phyloP scores from a whole-genome alignment of 352 stramenopile species.

The Globisporangium splendens region DNA sequence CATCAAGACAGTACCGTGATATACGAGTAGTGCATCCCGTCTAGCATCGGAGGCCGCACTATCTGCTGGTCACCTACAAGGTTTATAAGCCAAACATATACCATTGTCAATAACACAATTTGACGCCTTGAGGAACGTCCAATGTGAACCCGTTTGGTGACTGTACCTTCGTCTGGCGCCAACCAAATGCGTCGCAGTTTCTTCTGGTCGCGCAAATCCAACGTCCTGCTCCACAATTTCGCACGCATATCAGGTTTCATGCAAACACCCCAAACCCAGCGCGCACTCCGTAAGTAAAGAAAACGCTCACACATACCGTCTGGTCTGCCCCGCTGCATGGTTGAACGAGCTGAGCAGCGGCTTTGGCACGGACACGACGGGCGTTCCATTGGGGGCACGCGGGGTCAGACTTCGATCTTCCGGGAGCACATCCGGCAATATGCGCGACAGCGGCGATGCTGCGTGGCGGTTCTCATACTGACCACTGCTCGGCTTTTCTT shows the following conservation, averaged over 20 bases:
- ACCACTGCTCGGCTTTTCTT: neutral
- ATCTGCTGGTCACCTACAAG: constrained; percentile 50
- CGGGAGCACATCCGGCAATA: constrained; percentile 4
- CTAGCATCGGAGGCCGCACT: constrained; percentile 44
- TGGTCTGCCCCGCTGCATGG: neutral
- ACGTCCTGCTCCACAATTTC: constrained; percentile 15
- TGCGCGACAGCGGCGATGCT: neutral
- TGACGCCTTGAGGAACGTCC: neutral
- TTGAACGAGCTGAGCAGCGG: constrained; percentile 14
- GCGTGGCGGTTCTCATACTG: neutral
- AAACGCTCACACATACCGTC: neutral
- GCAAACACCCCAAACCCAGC: too few species aligned
- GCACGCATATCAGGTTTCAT: neutral
- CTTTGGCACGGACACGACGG: neutral
- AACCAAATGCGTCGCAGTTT: constrained; percentile 70
- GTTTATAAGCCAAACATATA: too few species aligned
- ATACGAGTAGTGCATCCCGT: constrained; percentile 62
- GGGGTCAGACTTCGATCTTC: constrained; percentile 4
- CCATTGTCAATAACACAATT: neutral
- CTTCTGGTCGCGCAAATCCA: constrained; percentile 63
- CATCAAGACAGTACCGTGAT: constrained; percentile 28
- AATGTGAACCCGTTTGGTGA: too few species aligned
- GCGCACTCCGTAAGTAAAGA: too few species aligned
- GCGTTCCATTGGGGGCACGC: neutral
- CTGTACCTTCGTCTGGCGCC: constrained; percentile 55